Conservation (phyloP, 2,329 filamentous ascomycete genomes). For the Aspergillus intermedius region DNA sequence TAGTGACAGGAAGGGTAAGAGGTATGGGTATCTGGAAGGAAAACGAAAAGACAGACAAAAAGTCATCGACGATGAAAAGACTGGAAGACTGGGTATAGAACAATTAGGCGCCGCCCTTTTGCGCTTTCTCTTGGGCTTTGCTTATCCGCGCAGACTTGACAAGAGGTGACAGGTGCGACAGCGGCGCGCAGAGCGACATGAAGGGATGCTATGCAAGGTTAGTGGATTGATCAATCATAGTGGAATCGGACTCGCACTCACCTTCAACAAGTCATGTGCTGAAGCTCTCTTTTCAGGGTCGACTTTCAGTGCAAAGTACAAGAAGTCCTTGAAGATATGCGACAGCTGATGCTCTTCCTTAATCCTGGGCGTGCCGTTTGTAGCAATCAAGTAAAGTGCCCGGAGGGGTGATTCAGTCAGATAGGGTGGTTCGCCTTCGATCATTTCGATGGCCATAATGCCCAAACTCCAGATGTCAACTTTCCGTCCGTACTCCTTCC, state of each 20-base stretch:
- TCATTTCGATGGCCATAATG: slow-evolving; percentile 99
- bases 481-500: slow-evolving; percentile 96
- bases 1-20: slow-evolving; percentile 7
- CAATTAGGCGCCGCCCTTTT: slow-evolving; percentile 47
- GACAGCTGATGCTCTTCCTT: slow-evolving; percentile 85
- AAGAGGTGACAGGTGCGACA: slow-evolving; percentile 73
- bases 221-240: slow-evolving; percentile 6
- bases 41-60: slow-evolving; percentile 24
- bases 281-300: slow-evolving; percentile 95
- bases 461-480: slow-evolving; percentile 98
- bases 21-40: slow-evolving; percentile 22
- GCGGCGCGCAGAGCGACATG: slow-evolving; percentile 68
- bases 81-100: slow-evolving; percentile 14
- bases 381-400: slow-evolving; percentile 92
- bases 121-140: slow-evolving; percentile 74
- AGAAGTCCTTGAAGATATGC: slow-evolving; percentile 78
- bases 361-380: slow-evolving; percentile 89
- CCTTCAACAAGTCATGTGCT: slow-evolving; percentile 85
- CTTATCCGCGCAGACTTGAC: slow-evolving; percentile 80
- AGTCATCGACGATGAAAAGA: slow-evolving; percentile 19
- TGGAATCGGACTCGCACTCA: slow-evolving; percentile 44
- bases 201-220: slow-evolving; percentile 60
- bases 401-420: slow-evolving; percentile 89
- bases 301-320: slow-evolving; percentile 89
- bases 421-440: slow-evolving; percentile 95